phyloP scores from a whole-genome alignment of 2,329 filamentous ascomycete species.

The Saccharata proteae region DNA sequence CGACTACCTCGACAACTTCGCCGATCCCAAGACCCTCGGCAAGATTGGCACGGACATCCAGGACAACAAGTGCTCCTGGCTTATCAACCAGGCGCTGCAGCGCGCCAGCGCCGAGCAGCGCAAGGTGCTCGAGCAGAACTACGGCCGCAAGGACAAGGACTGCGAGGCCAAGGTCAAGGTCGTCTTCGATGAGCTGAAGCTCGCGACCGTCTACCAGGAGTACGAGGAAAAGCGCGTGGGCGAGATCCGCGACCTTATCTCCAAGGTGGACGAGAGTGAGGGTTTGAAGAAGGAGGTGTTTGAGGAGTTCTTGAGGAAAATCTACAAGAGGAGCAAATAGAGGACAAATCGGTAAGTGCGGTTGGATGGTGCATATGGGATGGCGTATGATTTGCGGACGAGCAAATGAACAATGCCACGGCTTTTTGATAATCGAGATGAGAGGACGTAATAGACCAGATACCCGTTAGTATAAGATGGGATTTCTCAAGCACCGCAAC shows the following conservation, averaged over 20 bases:
- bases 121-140: constrained; percentile 78
- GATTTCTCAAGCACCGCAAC: too few relatives aligned
- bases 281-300: constrained; percentile 88
- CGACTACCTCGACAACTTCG: constrained; percentile 97
- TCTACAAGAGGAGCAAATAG: constrained; percentile 96
- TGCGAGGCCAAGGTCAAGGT: constrained; percentile 81
- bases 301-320: constrained; percentile 83
- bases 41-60: constrained; percentile 99
- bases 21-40: constrained; percentile 81
- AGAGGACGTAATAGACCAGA: constrained; percentile 3
- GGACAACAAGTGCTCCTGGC: constrained; percentile 99
- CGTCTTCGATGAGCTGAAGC: constrained; percentile 72
- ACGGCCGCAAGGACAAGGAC: constrained; percentile 77
- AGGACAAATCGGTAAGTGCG: too few relatives aligned
- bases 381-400: not conserved
- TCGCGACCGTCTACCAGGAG: constrained; percentile 71
- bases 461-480: constrained; percentile 4
- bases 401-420: not conserved
- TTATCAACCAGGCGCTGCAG: constrained; percentile 86
- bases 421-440: constrained; percentile 1
- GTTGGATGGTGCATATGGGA: constrained; percentile 2
- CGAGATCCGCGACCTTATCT: constrained; percentile 68
- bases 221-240: constrained; percentile 80
- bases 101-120: constrained; percentile 75
- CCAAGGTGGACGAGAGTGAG: constrained; percentile 67